Base-by-base conservation (phyloP, 2,329 filamentous ascomycete genomes). In the Aspergillus sp. region DNA sequence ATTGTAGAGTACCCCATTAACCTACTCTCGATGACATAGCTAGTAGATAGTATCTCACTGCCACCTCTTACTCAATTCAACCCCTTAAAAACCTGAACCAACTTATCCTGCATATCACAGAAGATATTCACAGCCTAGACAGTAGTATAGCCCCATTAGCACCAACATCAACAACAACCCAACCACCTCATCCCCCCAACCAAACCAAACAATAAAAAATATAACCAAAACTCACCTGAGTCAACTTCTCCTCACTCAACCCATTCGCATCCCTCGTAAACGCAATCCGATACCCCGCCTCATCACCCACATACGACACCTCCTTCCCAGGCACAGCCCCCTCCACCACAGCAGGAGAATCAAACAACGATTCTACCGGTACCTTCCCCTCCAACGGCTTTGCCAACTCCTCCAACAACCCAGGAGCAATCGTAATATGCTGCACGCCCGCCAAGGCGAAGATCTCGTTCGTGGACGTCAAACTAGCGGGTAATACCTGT, bases 361-460 rank as follows among this genome's bases (percentile, higher is more conserved):
- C 64, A n/a, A 73, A 72, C 58, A 55, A 76, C 63, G 45, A 71
- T 66, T 23, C 72, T 70, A 58, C 75, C 52, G 36, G 74, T 64
- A 1, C 72, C 72, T 30, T 21, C 12, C 17, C 13, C 71, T 60
- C 70, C 73, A 73, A 15, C n/a, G 77, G 76, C 12, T 74, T 70
- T 0, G 79, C 74, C n/a, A 87, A 76, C 36, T 80, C 74, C 8
- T 71, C 72, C 25, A 89, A 74, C 2, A 88, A 72, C 0, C 72
- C 74, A 0, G 86, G 85, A 0, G 85, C 78, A 38, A 89, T 78
- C 0, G 86, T 88, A 21, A 89, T 82, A 68, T 87, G 83, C 39
- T 86, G 76, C 1, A 83, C 81, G 0, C 86, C 85, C 1, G 84
- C 83, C 1, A 89, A 76, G 49, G 76, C 76, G 76, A 86, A 82